A percentile compares a stretch with the other conserved stretches of the same genome.
phyloP scores from a whole-genome alignment of 1,284 basidiomycete genomes.

The Apiotrichum gamsii region DNA sequence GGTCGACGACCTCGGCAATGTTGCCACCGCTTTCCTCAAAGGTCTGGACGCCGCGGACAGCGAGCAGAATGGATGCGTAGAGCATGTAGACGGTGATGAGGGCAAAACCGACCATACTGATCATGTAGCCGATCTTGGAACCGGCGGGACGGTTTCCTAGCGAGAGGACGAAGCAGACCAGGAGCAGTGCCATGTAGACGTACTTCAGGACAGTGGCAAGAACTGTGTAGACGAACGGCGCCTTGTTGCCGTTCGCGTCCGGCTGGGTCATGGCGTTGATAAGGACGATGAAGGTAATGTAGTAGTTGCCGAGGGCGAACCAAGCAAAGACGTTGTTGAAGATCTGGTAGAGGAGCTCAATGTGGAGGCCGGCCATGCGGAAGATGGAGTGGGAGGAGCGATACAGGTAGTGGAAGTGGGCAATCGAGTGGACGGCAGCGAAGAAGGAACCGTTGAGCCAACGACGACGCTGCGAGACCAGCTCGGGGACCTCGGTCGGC shows the following conservation, averaged over 20 bases:
- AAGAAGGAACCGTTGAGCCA: slow-evolving; percentile 99
- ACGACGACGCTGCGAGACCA: slow-evolving; percentile 84
- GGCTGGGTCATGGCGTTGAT: slow-evolving; percentile 3
- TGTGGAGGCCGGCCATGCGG: slow-evolving; percentile 87
- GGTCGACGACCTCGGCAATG: slow-evolving; percentile 50
- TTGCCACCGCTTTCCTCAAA: slow-evolving; percentile 50
- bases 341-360: slow-evolving; percentile 82
- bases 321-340: slow-evolving; percentile 88
- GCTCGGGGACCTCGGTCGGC: slow-evolving; percentile 78
- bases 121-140: slow-evolving; percentile 70
- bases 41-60: slow-evolving; percentile 67
- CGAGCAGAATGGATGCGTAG: slow-evolving; percentile 55
- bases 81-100: slow-evolving; percentile 89
- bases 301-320: slow-evolving; percentile 86
- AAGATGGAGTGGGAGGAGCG: slow-evolving; percentile 75
- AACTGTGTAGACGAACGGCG: slow-evolving; percentile 46
- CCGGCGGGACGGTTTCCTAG: slow-evolving; percentile 91
- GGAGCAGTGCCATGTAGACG: slow-evolving; percentile 75
- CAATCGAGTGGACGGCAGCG: slow-evolving; percentile 79
- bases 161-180: slow-evolving; percentile 83
- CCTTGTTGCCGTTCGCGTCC: neutral
- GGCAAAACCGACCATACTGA: slow-evolving; percentile 74
- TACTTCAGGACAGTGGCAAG: slow-evolving; percentile 77
- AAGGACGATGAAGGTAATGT: slow-evolving; percentile 63
- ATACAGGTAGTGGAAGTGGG: slow-evolving; percentile 90